These are phyloP conservation scores for Akanthomyces lecanii DNA, from an alignment of 2,329 filamentous ascomycete species.

Conservation along the genomic window DNA sequence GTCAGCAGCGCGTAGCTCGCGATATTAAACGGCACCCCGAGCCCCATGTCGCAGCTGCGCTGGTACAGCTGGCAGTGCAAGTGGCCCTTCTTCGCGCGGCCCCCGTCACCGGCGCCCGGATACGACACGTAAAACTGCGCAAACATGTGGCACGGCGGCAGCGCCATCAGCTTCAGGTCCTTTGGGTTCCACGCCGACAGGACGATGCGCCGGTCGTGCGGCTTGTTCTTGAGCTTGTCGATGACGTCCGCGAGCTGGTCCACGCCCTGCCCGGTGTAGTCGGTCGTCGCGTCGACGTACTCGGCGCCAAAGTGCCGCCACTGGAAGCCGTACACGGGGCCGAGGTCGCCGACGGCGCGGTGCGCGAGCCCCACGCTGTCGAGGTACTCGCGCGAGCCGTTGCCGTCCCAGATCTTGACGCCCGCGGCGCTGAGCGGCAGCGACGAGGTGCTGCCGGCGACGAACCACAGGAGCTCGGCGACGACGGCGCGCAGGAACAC, in stretches of 20 bases:
- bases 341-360: conserved; percentile 82
- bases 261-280: conserved; percentile 85
- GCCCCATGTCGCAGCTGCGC: conserved; percentile 91
- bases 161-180: conserved; percentile 80
- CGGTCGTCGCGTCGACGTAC: conserved; percentile 71
- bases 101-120: conserved; percentile 37
- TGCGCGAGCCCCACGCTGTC: conserved; percentile 78
- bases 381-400: conserved; percentile 85
- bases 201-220: conserved; percentile 87
- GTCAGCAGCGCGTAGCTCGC: conserved; percentile 90
- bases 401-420: conserved; percentile 98
- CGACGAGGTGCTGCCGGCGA: conserved; percentile 79
- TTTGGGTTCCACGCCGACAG: conserved; percentile 91
- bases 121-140: conserved; percentile 91
- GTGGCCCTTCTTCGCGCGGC: conserved; percentile 54
- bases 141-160: conserved; percentile 97
- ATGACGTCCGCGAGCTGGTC: conserved; percentile 93
- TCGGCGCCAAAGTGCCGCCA: conserved; percentile 97
- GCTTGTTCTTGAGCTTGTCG: conserved; percentile 74
- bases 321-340: conserved; percentile 96
- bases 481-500: conserved; percentile 90
- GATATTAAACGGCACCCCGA: conserved; percentile 97
- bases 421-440: conserved; percentile 70
- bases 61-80: conserved; percentile 91
- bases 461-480: conserved; percentile 93